phyloP scores from a whole-genome alignment of 331 rosid species.

The Quercus phellos region DNA sequence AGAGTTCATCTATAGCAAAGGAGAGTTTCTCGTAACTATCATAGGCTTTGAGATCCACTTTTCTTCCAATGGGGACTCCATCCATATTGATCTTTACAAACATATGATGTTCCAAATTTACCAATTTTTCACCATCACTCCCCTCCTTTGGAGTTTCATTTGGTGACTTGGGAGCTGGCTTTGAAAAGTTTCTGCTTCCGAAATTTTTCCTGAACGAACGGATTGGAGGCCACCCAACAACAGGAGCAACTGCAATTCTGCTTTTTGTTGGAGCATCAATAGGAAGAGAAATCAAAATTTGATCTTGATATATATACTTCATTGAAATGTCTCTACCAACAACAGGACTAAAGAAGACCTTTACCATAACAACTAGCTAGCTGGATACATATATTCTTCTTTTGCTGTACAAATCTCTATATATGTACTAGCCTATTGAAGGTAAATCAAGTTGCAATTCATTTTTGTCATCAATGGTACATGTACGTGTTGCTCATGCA shows the following conservation, averaged over 20 bases:
- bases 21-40: slow-evolving; percentile 71
- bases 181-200: slow-evolving; percentile 49
- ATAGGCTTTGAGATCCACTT: slow-evolving; percentile 82
- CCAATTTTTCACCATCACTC: slow-evolving; percentile 29
- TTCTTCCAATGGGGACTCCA: slow-evolving; percentile 93
- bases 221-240: slow-evolving; percentile 98
- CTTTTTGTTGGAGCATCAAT: slow-evolving; percentile 18
- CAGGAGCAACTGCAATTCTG: slow-evolving; percentile 81
- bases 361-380: too few species aligned
- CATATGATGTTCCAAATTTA: slow-evolving; percentile 31
- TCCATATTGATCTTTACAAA: slow-evolving; percentile 97
- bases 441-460: too few species aligned
- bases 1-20: slow-evolving; percentile 69
- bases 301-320: too few species aligned
- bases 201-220: slow-evolving; percentile 84
- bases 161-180: slow-evolving; percentile 41
- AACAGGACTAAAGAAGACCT: too few species aligned
- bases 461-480: too few species aligned
- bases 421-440: too few species aligned
- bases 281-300: not conserved
- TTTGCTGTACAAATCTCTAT: too few species aligned
- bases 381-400: too few species aligned
- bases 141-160: slow-evolving; percentile 24
- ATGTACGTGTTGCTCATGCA: too few species aligned
- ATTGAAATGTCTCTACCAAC: too few species aligned